Base-by-base conservation (phyloP, 2,329 filamentous ascomycete genomes). In the Scedosporium minutisporum region DNA sequence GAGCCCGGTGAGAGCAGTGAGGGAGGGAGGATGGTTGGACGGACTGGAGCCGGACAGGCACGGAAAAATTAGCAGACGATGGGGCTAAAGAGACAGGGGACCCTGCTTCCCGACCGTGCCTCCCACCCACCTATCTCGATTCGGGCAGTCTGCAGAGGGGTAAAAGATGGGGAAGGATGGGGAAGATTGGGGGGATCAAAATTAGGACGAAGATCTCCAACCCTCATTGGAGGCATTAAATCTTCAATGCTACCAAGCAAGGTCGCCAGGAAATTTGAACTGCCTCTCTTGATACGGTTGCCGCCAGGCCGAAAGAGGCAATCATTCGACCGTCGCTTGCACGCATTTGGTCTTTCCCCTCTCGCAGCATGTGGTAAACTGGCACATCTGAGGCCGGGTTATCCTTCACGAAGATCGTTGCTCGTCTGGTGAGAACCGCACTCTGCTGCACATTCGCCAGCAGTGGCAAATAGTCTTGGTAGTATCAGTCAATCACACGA, bases 221-320 rank as follows among this genome's bases (percentile, higher is more conserved):
- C 51, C 7, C 18, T 55, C 51, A 55, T 55, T 55, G 51, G 51
- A 55, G 51, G 51, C 51, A 55, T 55, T 55, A 55, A 55, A 38
- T 38, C 23, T 23, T 55, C 18, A 6, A 23, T 23, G 23, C 23
- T 55, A 23, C 51, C 51, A 27, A 23, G 12, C 51, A 55, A 48
- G 23, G 51, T 16, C 18, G 51, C 21, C 6, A 55, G 51, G 51
- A 55, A 55, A 55, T 55, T 55, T 55, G 51, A 55, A 14, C 23
- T 23, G 12, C 21, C 21, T 55, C 51, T 55, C 51, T 55, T n/a
- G 23, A 55, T 14, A 55, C 10, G 51, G 51, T 55, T 29, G 51
- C 51, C 18, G 18, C 51, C 51, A 23, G 12, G 21, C 51, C 51
- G 12, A 55, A 55, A 55, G 23, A 27, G 21, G 51, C n/a, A 55